Conservation (phyloP, 495 filamentous ascomycete genomes). For the Usnea hakonensis region DNA sequence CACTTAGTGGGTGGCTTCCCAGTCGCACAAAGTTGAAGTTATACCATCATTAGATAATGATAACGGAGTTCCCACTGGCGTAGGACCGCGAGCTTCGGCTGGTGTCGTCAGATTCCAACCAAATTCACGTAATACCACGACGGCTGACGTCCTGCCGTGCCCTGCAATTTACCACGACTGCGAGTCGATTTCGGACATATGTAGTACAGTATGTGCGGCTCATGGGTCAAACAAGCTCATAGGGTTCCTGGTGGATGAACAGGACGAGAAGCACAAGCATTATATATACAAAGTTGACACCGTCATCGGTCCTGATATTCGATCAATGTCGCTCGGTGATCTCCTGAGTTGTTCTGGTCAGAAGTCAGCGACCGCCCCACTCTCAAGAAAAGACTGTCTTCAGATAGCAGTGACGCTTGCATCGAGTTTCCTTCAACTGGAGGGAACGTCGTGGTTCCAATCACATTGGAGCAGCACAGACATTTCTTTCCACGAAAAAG, state of each 20-base stretch:
- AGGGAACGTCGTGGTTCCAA: constrained; percentile 33
- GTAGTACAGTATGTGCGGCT: constrained; percentile 5
- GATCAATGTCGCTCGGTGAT: constrained; percentile 5
- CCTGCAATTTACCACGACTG: background rate
- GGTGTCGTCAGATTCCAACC: background rate
- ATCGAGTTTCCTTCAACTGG: constrained; percentile 31
- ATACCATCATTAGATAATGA: background rate
- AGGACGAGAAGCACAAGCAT: background rate
- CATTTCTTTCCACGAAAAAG: constrained; percentile 23
- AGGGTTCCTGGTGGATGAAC: constrained; percentile 8
- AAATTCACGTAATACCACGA: background rate
- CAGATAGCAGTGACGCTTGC: constrained; percentile 30
- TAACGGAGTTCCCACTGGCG: background rate
- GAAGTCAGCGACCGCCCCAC: constrained; percentile 6
- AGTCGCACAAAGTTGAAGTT: constrained; percentile 22
- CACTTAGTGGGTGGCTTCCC: background rate
- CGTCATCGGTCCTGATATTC: background rate
- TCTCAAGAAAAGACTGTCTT: constrained; percentile 26
- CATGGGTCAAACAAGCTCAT: background rate
- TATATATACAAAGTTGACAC: background rate
- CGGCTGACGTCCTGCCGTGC: background rate
- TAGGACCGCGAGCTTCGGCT: background rate
- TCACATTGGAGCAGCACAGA: constrained; percentile 26
- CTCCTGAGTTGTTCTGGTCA: background rate
- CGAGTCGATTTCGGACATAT: constrained; percentile 4